Conservation (phyloP, 1,139 yeast species). For the Pichia sp. region DNA sequence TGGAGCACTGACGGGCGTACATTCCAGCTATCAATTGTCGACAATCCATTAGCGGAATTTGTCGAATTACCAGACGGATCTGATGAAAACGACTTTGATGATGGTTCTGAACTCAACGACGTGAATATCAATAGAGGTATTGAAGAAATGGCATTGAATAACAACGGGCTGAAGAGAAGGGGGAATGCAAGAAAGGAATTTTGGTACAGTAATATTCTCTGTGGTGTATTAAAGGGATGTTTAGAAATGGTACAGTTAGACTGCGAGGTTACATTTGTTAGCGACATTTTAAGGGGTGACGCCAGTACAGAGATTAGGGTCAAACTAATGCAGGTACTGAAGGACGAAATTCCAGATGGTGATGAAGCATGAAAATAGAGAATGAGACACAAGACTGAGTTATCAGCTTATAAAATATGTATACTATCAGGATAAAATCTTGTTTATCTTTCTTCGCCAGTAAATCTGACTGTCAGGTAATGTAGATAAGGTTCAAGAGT, state of each 20-base stretch:
- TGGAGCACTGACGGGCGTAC: slow-evolving; percentile 74
- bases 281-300: slow-evolving; percentile 80
- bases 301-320: slow-evolving; percentile 72
- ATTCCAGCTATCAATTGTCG: slow-evolving; percentile 66
- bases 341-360: slow-evolving; percentile 96
- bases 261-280: slow-evolving; percentile 72
- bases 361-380: slow-evolving; percentile 48
- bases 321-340: slow-evolving; percentile 61
- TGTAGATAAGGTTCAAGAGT: slow-evolving; percentile 26
- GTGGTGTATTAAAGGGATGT: slow-evolving; percentile 89
- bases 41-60: slow-evolving; percentile 90
- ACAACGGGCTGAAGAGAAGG: slow-evolving; percentile 23
- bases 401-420: not conserved
- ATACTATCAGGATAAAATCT: not conserved
- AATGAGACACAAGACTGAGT: too few relatives aligned
- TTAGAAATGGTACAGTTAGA: slow-evolving; percentile 94
- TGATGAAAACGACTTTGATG: slow-evolving; percentile 5
- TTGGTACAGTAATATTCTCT: slow-evolving; percentile 87
- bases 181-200: slow-evolving; percentile 61
- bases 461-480: slow-evolving; percentile 23
- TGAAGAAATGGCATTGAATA: not conserved
- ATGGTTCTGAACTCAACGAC: slow-evolving; percentile 2
- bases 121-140: not conserved
- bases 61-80: slow-evolving; percentile 74
- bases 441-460: slow-evolving; percentile 9